Percentiles rank a stretch among this genome's conserved stretches.
Conservation (phyloP, 2,329 filamentous ascomycete genomes). For the Rutstroemia sp. region DNA sequence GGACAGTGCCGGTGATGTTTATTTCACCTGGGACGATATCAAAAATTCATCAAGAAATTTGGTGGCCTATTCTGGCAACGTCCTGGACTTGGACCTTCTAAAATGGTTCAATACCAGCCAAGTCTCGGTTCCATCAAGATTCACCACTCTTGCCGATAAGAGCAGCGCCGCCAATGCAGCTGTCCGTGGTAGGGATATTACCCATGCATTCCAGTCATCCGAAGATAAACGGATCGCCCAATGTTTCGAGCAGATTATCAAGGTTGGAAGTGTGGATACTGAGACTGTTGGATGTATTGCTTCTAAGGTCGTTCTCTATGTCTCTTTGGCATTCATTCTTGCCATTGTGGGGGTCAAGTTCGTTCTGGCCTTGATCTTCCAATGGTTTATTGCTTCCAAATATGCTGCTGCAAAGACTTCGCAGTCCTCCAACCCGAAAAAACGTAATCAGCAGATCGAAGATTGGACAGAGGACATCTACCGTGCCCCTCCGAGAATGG, state of each 20-base stretch:
- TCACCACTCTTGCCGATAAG: conserved; percentile 71
- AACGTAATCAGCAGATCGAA: conserved; percentile 88
- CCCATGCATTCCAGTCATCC: conserved; percentile 73
- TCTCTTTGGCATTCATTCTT: conserved; percentile 85
- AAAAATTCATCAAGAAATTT: conserved; percentile 84
- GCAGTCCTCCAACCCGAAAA: conserved; percentile 71
- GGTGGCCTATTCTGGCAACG: conserved; percentile 88
- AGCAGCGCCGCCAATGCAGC: conserved; percentile 49
- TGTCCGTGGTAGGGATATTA: conserved; percentile 80
- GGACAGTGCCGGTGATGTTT: conserved; percentile 71
- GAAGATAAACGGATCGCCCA: conserved; percentile 75
- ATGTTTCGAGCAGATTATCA: conserved; percentile 90
- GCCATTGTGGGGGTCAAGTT: conserved; percentile 84
- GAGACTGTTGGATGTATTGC: conserved; percentile 96
- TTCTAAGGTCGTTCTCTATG: conserved; percentile 92
- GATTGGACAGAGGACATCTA: conserved; percentile 99
- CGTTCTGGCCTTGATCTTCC: conserved; percentile 80
- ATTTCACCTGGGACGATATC: conserved; percentile 92
- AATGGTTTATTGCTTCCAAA: conserved; percentile 88
- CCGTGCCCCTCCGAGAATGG: conserved; percentile 74
- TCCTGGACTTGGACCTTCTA: conserved; percentile 82
- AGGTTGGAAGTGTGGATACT: conserved; percentile 91
- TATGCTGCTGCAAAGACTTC: conserved; percentile 84
- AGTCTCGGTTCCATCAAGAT: conserved; percentile 67
- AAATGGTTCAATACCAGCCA: conserved; percentile 83